Conservation (phyloP, 371 early-diverging fungal genomes). For the Mucor irregularis region DNA sequence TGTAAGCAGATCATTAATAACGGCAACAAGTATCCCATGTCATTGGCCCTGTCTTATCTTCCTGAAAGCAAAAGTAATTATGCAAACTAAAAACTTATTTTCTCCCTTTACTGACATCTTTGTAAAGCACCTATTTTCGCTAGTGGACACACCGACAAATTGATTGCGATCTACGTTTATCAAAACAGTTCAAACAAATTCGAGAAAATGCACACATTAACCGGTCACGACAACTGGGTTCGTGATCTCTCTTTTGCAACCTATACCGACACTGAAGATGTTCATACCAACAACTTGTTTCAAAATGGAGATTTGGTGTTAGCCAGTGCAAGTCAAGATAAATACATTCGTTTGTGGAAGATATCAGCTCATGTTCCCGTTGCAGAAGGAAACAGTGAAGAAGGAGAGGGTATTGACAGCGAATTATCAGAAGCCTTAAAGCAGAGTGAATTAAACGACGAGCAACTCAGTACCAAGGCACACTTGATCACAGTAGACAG, state of each 20-base stretch:
- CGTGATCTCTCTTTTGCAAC: slow-evolving; percentile 78
- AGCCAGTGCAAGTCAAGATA: slow-evolving; percentile 91
- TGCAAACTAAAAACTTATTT: background rate
- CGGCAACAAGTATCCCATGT: slow-evolving; percentile 72
- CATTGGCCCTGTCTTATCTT: slow-evolving; percentile 71
- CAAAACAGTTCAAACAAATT: slow-evolving; percentile 49
- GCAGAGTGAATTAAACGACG: slow-evolving; percentile 54
- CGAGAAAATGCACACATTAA: slow-evolving; percentile 61
- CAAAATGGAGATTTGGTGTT: slow-evolving; percentile 78
- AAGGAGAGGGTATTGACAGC: slow-evolving; percentile 17
- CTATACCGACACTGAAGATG: slow-evolving; percentile 41
- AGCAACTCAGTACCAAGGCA: slow-evolving; percentile 80
- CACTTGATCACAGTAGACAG: slow-evolving; percentile 63
- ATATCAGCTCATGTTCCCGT: slow-evolving; percentile 47
- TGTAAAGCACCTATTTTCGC: slow-evolving; percentile 65
- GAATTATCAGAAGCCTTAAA: slow-evolving; percentile 56
- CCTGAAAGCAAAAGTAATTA: slow-evolving; percentile 58
- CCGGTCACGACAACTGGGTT: slow-evolving; percentile 95
- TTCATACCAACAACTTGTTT: slow-evolving; percentile 53
- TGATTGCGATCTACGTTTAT: slow-evolving; percentile 64
- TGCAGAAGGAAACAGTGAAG: background rate
- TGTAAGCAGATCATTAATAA: slow-evolving; percentile 70
- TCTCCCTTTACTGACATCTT: background rate
- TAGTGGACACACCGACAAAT: slow-evolving; percentile 75
- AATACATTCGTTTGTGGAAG: slow-evolving; percentile 91